Conservation (phyloP, 495 filamentous ascomycete species). For the Neurospora sp. region DNA sequence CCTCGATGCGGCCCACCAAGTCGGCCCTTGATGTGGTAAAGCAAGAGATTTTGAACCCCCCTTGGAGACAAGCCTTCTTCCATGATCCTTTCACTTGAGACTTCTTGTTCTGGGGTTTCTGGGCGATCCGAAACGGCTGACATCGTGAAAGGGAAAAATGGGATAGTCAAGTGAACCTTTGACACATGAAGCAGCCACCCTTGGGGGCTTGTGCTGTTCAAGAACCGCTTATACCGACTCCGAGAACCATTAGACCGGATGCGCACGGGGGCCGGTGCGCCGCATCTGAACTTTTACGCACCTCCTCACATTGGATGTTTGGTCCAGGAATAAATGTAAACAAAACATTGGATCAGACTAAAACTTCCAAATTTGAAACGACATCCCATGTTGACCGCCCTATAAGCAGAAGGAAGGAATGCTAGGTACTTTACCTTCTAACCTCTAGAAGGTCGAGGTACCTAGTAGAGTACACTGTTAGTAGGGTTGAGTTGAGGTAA, state of each 20-base stretch:
- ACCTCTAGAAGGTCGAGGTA: too few relatives aligned
- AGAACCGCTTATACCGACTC: background rate
- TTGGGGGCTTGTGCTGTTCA: background rate
- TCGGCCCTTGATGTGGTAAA: background rate
- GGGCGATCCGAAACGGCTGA: background rate
- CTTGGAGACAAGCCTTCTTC: background rate
- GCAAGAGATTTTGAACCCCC: background rate
- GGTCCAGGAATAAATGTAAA: too few relatives aligned
- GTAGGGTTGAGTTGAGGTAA: too few relatives aligned
- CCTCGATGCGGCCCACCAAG: background rate
- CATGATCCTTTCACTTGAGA: background rate
- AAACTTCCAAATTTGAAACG: too few relatives aligned
- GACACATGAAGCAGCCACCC: background rate
- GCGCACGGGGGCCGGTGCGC: background rate
- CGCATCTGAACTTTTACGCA: background rate
- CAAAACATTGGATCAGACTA: too few relatives aligned
- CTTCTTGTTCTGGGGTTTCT: background rate
- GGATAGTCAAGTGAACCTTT: background rate
- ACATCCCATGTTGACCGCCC: too few relatives aligned
- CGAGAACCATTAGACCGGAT: background rate
- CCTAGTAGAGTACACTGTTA: too few relatives aligned
- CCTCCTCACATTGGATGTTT: too few relatives aligned
- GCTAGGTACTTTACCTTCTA: too few relatives aligned
- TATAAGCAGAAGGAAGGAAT: too few relatives aligned
- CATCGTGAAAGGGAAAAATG: background rate